These are phyloP conservation scores for Colletotrichum salicis DNA, from an alignment of 2,329 filamentous ascomycete genomes.

Conservation along the genomic window DNA sequence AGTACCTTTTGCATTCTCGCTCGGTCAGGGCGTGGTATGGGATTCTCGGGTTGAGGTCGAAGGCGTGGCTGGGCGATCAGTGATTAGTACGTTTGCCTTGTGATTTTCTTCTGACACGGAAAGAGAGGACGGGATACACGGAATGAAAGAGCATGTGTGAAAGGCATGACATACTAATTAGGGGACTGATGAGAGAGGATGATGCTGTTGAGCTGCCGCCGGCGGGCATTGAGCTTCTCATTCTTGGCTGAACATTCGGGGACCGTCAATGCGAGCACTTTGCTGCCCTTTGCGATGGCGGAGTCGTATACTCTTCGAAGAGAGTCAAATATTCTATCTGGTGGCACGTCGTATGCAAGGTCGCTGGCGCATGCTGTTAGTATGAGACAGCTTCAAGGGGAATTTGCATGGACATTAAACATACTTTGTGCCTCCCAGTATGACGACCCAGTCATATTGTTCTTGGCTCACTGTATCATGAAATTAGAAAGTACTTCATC, in stretches of 20 bases:
- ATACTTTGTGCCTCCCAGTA: constrained; percentile 73
- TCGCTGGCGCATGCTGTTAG: constrained; percentile 53
- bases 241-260: constrained; percentile 58
- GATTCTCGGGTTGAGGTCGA: constrained; percentile 65
- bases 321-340: constrained; percentile 57
- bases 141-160: neutral
- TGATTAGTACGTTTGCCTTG: neutral
- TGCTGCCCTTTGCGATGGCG: constrained; percentile 59
- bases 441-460: constrained; percentile 68
- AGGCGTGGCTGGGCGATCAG: constrained; percentile 56
- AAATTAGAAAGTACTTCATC: constrained; percentile 11
- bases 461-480: constrained; percentile 32
- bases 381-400: neutral
- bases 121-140: neutral
- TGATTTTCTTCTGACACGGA: too few species aligned
- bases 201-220: constrained; percentile 60
- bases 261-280: constrained; percentile 72
- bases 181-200: constrained; percentile 61
- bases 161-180: constrained; percentile 60
- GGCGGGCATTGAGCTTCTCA: constrained; percentile 44
- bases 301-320: constrained; percentile 63
- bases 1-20: constrained; percentile 59
- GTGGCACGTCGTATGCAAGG: constrained; percentile 52
- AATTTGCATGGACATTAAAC: constrained; percentile 32
- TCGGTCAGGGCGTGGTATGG: constrained; percentile 63